Percentiles rank a stretch among this genome's conserved stretches.
phyloP scores from a whole-genome alignment of 2,329 filamentous ascomycete genomes.

The Talaromyces pinophilus region DNA sequence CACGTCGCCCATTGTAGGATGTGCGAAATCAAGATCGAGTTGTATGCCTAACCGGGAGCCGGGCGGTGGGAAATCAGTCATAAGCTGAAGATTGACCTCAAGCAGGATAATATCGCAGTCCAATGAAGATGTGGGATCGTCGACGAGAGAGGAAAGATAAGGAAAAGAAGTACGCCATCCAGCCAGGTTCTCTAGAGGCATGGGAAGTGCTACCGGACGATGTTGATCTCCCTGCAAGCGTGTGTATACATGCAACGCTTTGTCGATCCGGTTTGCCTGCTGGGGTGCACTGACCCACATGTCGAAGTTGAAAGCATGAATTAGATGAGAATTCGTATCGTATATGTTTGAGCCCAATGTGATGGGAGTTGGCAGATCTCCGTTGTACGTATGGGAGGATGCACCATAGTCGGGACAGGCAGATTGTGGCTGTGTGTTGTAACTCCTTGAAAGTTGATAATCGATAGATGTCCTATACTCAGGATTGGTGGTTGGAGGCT shows the following conservation, averaged over 20 bases:
- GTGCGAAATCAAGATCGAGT: conserved; percentile 45
- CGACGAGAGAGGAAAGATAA: conserved; percentile 38
- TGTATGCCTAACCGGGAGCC: conserved; percentile 46
- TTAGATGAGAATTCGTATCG: conserved; percentile 32
- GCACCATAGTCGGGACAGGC: conserved; percentile 37
- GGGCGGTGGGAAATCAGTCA: conserved; percentile 46
- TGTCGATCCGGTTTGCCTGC: conserved; percentile 39
- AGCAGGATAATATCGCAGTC: conserved; percentile 48
- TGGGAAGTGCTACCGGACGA: conserved; percentile 37
- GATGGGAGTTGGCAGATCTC: conserved; percentile 39
- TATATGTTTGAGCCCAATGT: conserved; percentile 38
- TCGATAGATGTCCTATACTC: conserved; percentile 39
- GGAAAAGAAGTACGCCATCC: conserved; percentile 48
- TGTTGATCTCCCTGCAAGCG: conserved; percentile 43
- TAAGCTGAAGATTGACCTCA: conserved; percentile 46
- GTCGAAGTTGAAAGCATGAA: conserved; percentile 45
- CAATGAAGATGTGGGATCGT: conserved; percentile 36
- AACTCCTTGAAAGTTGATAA: conserved; percentile 35
- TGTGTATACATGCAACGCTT: conserved; percentile 49
- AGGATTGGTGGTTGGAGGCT: conserved; percentile 34
- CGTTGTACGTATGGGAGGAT: conserved; percentile 36
- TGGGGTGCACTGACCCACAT: conserved; percentile 49
- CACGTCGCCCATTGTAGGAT: conserved; percentile 36
- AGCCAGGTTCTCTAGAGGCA: conserved; percentile 42
- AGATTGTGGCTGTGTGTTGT: conserved; percentile 31